Evolutionary conservation across 169 alveolate species (phyloP).

Genomic region (Cryptosporidium sp.): DNA sequence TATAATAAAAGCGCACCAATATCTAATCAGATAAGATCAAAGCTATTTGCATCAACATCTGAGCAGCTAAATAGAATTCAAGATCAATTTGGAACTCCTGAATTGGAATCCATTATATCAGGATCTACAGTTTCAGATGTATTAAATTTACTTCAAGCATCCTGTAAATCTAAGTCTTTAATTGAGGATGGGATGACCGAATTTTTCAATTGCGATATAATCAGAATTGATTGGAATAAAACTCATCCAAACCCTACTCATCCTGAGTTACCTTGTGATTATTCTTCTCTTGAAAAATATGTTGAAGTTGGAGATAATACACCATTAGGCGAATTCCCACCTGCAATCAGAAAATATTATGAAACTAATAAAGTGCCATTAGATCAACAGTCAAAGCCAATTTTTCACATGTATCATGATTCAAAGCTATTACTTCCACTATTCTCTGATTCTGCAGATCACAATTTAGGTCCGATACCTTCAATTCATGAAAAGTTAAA

Average conservation of each 20-base stretch:
- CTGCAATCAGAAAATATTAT: constrained; percentile 40
- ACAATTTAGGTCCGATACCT: constrained; percentile 60
- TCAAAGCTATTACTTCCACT: constrained; percentile 51
- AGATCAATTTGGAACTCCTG: constrained; percentile 70
- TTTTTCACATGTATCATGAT: constrained; percentile 48
- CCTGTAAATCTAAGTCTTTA: constrained; percentile 67
- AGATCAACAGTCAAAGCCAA: constrained; percentile 61
- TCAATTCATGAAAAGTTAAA: constrained; percentile 57
- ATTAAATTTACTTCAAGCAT: constrained; percentile 63
- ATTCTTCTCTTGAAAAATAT: constrained; percentile 63
- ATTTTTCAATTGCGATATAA: constrained; percentile 68
- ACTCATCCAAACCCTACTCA: constrained; percentile 74
- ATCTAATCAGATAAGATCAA: constrained; percentile 65
- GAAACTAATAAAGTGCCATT: constrained; percentile 54
- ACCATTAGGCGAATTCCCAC: constrained; percentile 76
- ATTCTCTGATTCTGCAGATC: constrained; percentile 25
- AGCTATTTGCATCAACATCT: constrained; percentile 57
- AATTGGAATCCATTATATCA: constrained; percentile 39
- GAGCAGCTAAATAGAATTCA: constrained; percentile 72
- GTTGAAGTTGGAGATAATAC: constrained; percentile 69
- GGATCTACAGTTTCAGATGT: constrained; percentile 71
- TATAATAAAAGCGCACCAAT: constrained; percentile 70
- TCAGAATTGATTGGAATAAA: constrained; percentile 72
- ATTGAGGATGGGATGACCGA: constrained; percentile 77
- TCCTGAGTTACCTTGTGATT: constrained; percentile 72